A percentile compares a stretch with the other conserved stretches of the same genome.
Evolutionary conservation across 768 basidiomycete genomes (phyloP).

Genomic region (Coprinopsis strossmayeri): DNA sequence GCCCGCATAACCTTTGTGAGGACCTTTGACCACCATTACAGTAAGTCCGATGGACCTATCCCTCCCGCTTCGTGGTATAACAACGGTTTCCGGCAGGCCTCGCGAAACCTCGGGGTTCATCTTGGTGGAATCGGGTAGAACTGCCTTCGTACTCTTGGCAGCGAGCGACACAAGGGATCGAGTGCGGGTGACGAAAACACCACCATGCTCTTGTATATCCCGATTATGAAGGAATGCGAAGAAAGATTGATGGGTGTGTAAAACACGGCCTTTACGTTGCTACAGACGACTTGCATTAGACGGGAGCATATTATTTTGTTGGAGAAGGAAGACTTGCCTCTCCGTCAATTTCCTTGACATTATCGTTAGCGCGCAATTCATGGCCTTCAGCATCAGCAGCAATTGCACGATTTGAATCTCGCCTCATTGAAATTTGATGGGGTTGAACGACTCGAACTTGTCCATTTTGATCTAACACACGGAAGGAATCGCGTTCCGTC

Average conservation of each 20-base stretch:
- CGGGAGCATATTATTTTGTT: conserved; percentile 4
- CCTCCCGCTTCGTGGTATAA: conserved; percentile 72
- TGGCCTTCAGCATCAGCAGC: conserved; percentile 88
- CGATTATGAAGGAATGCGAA: conserved; percentile 94
- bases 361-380: conserved; percentile 82
- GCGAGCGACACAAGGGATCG: conserved; percentile 79
- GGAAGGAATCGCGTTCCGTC: conserved; percentile 93
- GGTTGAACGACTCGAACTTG: conserved; percentile 86
- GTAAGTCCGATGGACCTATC: conserved; percentile 76
- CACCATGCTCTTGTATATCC: conserved; percentile 84
- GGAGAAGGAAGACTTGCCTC: conserved; percentile 48
- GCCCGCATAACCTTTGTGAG: conserved; percentile 87
- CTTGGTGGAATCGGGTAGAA: conserved; percentile 70
- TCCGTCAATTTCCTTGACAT: conserved; percentile 87
- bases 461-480: conserved; percentile 91
- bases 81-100: conserved; percentile 61
- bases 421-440: conserved; percentile 90
- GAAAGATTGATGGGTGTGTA: conserved; percentile 92
- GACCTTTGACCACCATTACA: conserved; percentile 79
- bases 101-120: conserved; percentile 81
- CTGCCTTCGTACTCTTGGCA: conserved; percentile 70
- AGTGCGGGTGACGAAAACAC: conserved; percentile 89
- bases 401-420: conserved; percentile 74
- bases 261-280: conserved; percentile 81
- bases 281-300: conserved; percentile 22